These are phyloP conservation scores for Nissolia schottii DNA, from an alignment of 306 rosid species.

Conservation along the genomic window DNA sequence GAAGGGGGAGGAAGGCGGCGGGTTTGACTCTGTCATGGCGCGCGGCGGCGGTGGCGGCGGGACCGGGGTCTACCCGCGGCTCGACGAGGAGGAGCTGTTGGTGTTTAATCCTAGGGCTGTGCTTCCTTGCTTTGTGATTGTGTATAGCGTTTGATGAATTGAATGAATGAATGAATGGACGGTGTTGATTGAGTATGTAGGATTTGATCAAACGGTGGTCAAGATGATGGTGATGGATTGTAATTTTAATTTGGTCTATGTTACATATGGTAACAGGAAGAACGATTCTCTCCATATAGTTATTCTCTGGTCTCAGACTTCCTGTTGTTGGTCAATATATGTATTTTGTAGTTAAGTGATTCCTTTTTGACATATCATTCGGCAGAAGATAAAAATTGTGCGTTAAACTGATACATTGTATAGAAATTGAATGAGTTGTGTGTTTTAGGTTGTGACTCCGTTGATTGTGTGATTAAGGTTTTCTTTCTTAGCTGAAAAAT, in stretches of 20 bases:
- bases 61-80: conserved; percentile 47
- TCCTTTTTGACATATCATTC: neutral
- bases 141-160: conserved; percentile 53
- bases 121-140: conserved; percentile 97
- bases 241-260: conserved; percentile 23
- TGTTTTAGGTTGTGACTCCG: neutral
- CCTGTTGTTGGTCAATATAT: too few species aligned
- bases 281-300: too few species aligned
- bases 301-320: too few species aligned
- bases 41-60: conserved; percentile 54
- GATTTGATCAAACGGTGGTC: conserved; percentile 3
- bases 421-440: conserved; percentile 2
- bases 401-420: conserved; percentile 14
- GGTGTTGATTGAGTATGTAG: neutral
- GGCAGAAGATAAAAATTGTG: conserved; percentile 12
- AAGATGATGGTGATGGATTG: neutral
- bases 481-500: neutral
- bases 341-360: conserved; percentile 26
- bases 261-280: too few species aligned
- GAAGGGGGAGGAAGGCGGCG: conserved; percentile 58
- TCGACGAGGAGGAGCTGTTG: conserved; percentile 84
- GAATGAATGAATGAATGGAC: neutral
- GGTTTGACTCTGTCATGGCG: conserved; percentile 76
- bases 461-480: conserved; percentile 18
- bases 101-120: conserved; percentile 95